Percentiles rank a stretch among this genome's conserved stretches.
phyloP scores from a whole-genome alignment of 371 early-diverging fungal genomes.

The Mortierella sp. region DNA sequence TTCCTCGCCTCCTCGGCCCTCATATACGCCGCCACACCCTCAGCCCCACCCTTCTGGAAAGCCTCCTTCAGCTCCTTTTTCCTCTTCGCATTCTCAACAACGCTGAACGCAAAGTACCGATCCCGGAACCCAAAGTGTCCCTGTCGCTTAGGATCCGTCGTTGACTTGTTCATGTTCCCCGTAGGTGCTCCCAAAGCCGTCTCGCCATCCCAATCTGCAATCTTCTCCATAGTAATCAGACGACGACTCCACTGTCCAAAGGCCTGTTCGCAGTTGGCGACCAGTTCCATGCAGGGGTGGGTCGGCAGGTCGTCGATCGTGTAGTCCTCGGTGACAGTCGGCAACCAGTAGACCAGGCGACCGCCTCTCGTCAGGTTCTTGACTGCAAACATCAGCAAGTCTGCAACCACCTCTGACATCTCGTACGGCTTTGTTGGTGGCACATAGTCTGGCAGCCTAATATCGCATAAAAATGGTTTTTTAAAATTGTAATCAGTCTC shows the following conservation, averaged over 20 bases:
- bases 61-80: constrained; percentile 55
- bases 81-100: constrained; percentile 47
- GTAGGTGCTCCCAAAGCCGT: constrained; percentile 34
- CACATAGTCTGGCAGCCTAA: constrained; percentile 76
- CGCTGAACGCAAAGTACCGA: constrained; percentile 46
- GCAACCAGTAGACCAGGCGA: constrained; percentile 96
- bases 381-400: constrained; percentile 90
- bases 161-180: constrained; percentile 54
- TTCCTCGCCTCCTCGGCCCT: constrained; percentile 28
- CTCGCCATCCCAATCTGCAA: constrained; percentile 55
- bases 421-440: constrained; percentile 96
- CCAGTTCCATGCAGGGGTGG: constrained; percentile 84
- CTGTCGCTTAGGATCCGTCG: constrained; percentile 34
- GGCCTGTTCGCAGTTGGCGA: constrained; percentile 92
- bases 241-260: constrained; percentile 96
- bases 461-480: not conserved
- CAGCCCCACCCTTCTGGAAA: constrained; percentile 35
- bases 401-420: constrained; percentile 90
- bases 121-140: constrained; percentile 57
- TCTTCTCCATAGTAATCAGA: constrained; percentile 95
- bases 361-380: constrained; percentile 85
- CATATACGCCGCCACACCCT: constrained; percentile 49
- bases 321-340: constrained; percentile 91
- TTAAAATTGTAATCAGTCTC: too few relatives aligned
- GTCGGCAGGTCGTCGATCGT: constrained; percentile 83